A percentile compares a stretch with the other conserved stretches of the same genome.
These are phyloP conservation scores for Aplosporella prunicola DNA, from an alignment of 2,329 filamentous ascomycete genomes.

Conservation along the genomic window DNA sequence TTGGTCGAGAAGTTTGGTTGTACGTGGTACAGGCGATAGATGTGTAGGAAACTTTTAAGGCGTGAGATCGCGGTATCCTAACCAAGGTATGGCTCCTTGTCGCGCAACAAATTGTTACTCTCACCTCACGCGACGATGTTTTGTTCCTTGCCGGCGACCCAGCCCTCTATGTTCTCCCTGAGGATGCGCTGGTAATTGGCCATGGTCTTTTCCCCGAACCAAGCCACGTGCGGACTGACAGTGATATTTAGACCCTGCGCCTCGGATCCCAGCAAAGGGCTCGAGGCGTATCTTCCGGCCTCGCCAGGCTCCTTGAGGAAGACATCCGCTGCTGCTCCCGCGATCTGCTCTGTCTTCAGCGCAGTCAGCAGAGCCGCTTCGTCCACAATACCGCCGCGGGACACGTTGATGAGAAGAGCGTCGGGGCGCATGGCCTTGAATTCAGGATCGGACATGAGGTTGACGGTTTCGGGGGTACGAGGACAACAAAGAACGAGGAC, in stretches of 20 bases:
- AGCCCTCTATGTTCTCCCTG: constrained; percentile 40
- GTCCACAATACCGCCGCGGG: constrained; percentile 43
- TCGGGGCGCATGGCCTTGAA: constrained; percentile 36
- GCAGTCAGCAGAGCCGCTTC: constrained; percentile 40
- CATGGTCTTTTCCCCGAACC: constrained; percentile 41
- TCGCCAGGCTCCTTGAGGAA: constrained; percentile 39
- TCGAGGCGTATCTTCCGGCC: constrained; percentile 27
- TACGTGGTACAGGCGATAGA: too few species aligned
- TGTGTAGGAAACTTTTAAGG: too few species aligned
- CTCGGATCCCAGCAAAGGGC: constrained; percentile 36
- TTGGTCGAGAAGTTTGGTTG: too few species aligned
- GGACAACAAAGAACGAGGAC: constrained; percentile 30
- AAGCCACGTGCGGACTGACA: constrained; percentile 45
- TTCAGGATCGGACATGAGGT: constrained; percentile 30
- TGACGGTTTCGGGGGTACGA: constrained; percentile 23
- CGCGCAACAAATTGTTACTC: too few species aligned
- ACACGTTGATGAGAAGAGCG: constrained; percentile 40
- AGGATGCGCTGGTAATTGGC: constrained; percentile 36
- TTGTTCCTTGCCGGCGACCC: constrained; percentile 29
- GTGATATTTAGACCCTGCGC: constrained; percentile 40
- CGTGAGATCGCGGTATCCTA: too few species aligned
- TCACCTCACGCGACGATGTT: constrained; percentile 27
- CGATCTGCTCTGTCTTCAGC: constrained; percentile 35
- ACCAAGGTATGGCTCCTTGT: too few species aligned
- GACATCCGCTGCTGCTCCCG: constrained; percentile 44